These are phyloP conservation scores for Claviceps paspali DNA, from an alignment of 2,329 filamentous ascomycete genomes.

Conservation along the genomic window DNA sequence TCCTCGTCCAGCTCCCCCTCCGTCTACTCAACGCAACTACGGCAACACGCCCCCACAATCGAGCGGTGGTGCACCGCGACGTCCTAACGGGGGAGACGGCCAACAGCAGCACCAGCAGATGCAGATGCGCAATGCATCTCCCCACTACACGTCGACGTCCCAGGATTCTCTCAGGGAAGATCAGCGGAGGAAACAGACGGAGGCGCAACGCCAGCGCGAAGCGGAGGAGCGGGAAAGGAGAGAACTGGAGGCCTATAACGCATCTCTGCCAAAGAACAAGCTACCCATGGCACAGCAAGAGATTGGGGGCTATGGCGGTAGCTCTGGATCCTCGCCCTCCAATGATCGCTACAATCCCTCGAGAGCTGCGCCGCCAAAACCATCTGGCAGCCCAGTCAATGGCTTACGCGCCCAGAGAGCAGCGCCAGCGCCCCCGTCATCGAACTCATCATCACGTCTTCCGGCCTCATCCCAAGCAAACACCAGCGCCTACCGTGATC, in stretches of 20 bases:
- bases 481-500: slow-evolving; percentile 28
- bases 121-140: slow-evolving; percentile 41
- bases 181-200: slow-evolving; percentile 45
- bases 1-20: slow-evolving; percentile 46
- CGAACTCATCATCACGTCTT: slow-evolving; percentile 27
- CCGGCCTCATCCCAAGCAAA: slow-evolving; percentile 30
- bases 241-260: slow-evolving; percentile 80
- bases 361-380: slow-evolving; percentile 66
- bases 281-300: slow-evolving; percentile 78
- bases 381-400: slow-evolving; percentile 36
- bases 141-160: slow-evolving; percentile 35
- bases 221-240: slow-evolving; percentile 52
- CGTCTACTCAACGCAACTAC: slow-evolving; percentile 26
- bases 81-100: slow-evolving; percentile 22
- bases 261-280: slow-evolving; percentile 69
- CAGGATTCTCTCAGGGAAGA: slow-evolving; percentile 38
- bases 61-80: slow-evolving; percentile 23
- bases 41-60: slow-evolving; percentile 22
- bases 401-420: slow-evolving; percentile 58
- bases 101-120: slow-evolving; percentile 40
- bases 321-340: slow-evolving; percentile 21
- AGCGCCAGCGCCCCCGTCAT: slow-evolving; percentile 54
- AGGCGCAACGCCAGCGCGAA: slow-evolving; percentile 41
- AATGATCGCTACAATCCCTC: slow-evolving; percentile 72
- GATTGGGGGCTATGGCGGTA: slow-evolving; percentile 52